These are phyloP conservation scores for Lactarius deliciosus DNA, from an alignment of 768 basidiomycete species.

Conservation along the genomic window DNA sequence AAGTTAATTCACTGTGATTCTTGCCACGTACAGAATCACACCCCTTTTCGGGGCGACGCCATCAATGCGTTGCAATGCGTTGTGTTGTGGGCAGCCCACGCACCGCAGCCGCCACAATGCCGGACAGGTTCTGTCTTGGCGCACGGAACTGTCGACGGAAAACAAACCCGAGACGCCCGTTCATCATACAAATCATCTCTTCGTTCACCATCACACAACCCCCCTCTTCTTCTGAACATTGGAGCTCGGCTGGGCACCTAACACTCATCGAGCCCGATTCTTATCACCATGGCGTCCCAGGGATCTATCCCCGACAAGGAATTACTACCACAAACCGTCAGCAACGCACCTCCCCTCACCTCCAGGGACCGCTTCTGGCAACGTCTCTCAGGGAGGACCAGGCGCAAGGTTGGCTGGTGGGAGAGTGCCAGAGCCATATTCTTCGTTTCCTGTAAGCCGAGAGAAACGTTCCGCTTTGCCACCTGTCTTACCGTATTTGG, in stretches of 20 bases:
- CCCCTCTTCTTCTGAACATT: neutral
- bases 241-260: neutral
- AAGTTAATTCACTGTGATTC: no score
- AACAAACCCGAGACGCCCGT: neutral
- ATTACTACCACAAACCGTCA: neutral
- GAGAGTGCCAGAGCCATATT: slow-evolving; percentile 19
- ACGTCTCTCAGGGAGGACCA: slow-evolving; percentile 25
- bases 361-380: slow-evolving; percentile 16
- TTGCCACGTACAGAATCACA: no score
- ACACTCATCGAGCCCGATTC: neutral
- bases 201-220: neutral
- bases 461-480: neutral
- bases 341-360: neutral
- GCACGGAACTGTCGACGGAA: neutral
- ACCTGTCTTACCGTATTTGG: neutral
- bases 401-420: slow-evolving; percentile 18
- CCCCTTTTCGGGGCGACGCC: neutral
- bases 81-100: neutral
- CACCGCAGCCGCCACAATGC: no score
- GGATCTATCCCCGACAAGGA: neutral
- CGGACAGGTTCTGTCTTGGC: neutral
- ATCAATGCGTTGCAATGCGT: neutral
- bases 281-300: neutral
- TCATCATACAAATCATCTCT: neutral
- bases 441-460: slow-evolving; percentile 24